Percentiles rank a stretch among this genome's conserved stretches.
Conservation (phyloP, 148 eudicot species). For the Camellia sinensis region DNA sequence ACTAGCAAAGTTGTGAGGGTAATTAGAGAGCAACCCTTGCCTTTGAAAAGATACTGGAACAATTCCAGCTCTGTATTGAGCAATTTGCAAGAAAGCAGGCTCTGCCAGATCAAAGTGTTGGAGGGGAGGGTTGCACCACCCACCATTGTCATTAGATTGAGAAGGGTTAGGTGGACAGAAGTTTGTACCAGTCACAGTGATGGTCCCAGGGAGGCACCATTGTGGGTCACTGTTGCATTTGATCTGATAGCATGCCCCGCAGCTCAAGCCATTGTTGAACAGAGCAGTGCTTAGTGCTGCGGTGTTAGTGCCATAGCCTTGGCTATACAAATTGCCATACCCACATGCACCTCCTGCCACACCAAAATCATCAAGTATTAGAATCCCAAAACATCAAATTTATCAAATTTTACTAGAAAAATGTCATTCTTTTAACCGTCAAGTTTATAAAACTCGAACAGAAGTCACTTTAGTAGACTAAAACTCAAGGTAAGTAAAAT, state of each 20-base stretch:
- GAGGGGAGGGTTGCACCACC: slow-evolving; percentile 30
- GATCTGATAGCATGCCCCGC: slow-evolving; percentile 29
- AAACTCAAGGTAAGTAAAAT: no score
- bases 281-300: slow-evolving; percentile 81
- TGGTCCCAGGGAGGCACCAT: slow-evolving; percentile 24
- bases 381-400: no score
- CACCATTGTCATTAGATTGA: slow-evolving; percentile 28
- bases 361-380: background rate
- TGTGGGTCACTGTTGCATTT: slow-evolving; percentile 15
- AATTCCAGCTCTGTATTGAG: slow-evolving; percentile 29
- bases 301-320: slow-evolving; percentile 64
- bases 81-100: slow-evolving; percentile 36
- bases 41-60: slow-evolving; percentile 31
- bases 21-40: background rate
- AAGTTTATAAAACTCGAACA: no score
- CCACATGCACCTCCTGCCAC: slow-evolving; percentile 73
- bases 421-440: no score
- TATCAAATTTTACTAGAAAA: no score
- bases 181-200: slow-evolving; percentile 26
- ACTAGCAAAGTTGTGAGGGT: background rate
- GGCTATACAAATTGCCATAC: slow-evolving; percentile 66
- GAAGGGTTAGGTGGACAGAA: slow-evolving; percentile 23
- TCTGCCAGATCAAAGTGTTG: slow-evolving; percentile 35
- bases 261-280: slow-evolving; percentile 47
- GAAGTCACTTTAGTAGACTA: no score